phyloP scores from a whole-genome alignment of 2,329 filamentous ascomycete genomes.

The Alternaria postmessia region DNA sequence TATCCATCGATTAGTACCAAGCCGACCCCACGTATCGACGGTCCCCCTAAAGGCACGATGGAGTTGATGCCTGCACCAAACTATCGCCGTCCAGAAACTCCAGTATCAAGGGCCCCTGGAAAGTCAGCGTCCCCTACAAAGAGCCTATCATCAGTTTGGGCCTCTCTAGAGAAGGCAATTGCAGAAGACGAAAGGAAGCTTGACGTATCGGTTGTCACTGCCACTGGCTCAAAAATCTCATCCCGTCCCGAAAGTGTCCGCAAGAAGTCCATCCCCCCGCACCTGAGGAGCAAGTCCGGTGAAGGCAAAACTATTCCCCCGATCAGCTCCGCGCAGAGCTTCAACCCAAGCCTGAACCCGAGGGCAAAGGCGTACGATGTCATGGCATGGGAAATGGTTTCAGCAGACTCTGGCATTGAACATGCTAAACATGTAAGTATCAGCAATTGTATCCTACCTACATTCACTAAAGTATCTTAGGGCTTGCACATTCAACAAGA shows the following conservation, averaged over 20 bases:
- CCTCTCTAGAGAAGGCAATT: constrained; percentile 6
- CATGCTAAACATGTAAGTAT: not conserved
- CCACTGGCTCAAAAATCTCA: not conserved
- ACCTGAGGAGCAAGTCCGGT: not conserved
- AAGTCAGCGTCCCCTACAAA: not conserved
- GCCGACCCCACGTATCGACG: not conserved
- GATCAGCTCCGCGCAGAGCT: not conserved
- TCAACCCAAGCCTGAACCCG: not conserved
- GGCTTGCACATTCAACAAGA: not conserved
- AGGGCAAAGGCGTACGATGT: not conserved
- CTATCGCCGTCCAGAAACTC: not conserved
- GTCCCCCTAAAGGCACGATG: not conserved
- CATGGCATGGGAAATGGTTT: constrained; percentile 1
- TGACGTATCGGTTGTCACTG: not conserved
- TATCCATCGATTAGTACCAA: not conserved
- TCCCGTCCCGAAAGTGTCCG: not conserved
- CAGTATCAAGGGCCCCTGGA: not conserved
- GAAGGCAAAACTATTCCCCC: not conserved
- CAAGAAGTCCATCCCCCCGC: constrained; percentile 8
- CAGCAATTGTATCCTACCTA: not conserved
- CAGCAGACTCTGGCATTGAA: not conserved
- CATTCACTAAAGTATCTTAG: not conserved
- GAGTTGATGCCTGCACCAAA: not conserved
- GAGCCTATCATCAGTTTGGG: not conserved
- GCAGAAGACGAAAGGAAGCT: not conserved